Base-by-base conservation (phyloP, 352 stramenopile species). In the Phytophthora macrochlamydospora region DNA sequence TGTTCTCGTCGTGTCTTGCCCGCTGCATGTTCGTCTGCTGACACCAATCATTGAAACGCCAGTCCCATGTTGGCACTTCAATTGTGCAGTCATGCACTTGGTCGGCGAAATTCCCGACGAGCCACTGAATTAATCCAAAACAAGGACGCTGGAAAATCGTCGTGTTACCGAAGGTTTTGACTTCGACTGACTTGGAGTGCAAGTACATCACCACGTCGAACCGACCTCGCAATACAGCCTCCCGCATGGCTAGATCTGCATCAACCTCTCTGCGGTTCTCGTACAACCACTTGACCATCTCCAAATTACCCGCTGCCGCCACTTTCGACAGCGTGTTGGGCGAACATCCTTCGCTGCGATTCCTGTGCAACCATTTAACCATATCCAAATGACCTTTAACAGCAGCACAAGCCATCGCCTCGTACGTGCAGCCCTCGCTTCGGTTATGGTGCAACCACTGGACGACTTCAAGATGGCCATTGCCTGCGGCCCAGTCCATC, bases 11-110 rank as follows among this genome's bases (percentile, higher is more conserved):
- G n/a, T 42, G 29, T 43, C 7, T 56, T 37, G 14, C 55, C 8
- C 49, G 54, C 8, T 48, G 55, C 60, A 73, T 57, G 1, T 29
- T 48, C 29, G 31, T 28, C 3, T 65, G 55, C 44, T 60, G 49
- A 43, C 59, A 73, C 66, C 66, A 73, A 43, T 69, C 60, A 8
- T 69, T 65, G 30, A 73, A 73, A 38, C 55, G 49, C 38, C 56
- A 69, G 33, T 73, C 45, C 50, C 50, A 73, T 4, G 55, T 69
- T 32, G 59, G 38, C 13, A 70, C 52, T 51, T 62, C 44, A 46
- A 70, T 67, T 18, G 29, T 61, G 32, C 60, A 67, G 28, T 51
- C 55, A 1, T 9, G 37, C 4, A 73, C 43, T 51, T 28, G 44
- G 4, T 56, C 32, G 0, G 44, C 12, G n/a, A 62, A 56, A 14